These are phyloP conservation scores for Moricandia moricandioides DNA, from an alignment of 345 rosid genomes.

Conservation along the genomic window DNA sequence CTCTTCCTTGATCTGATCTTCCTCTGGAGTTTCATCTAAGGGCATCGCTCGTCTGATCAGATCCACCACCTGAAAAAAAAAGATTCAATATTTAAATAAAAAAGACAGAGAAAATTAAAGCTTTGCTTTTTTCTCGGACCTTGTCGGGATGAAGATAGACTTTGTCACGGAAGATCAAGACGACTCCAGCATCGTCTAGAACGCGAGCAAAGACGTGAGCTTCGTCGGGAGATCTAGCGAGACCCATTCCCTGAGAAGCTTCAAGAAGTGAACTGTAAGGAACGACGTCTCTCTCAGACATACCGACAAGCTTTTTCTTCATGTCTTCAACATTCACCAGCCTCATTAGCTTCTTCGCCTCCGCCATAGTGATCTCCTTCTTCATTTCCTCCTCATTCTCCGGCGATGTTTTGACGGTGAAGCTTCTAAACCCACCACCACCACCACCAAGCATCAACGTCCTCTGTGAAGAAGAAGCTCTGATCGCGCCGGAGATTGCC, in stretches of 20 bases:
- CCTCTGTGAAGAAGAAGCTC: slow-evolving; percentile 18
- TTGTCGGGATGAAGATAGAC: slow-evolving; percentile 87
- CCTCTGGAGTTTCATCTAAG: slow-evolving; percentile 60
- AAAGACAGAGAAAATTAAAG: neutral
- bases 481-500: slow-evolving; percentile 1
- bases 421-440: slow-evolving; percentile 16
- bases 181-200: slow-evolving; percentile 85
- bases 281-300: slow-evolving; percentile 66
- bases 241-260: slow-evolving; percentile 61
- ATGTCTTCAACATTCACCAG: slow-evolving; percentile 78
- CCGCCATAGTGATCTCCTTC: slow-evolving; percentile 43
- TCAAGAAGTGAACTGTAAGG: slow-evolving; percentile 54
- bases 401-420: neutral
- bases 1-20: slow-evolving; percentile 71
- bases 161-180: slow-evolving; percentile 82
- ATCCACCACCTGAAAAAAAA: slow-evolving; percentile 67
- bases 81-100: no score
- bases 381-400: neutral
- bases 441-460: neutral
- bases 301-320: slow-evolving; percentile 56
- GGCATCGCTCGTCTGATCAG: slow-evolving; percentile 76
- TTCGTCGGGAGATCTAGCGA: slow-evolving; percentile 72
- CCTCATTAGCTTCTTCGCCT: slow-evolving; percentile 79
- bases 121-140: slow-evolving; percentile 40
- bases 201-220: slow-evolving; percentile 72